Base-by-base conservation (phyloP, 352 stramenopile species). In the Globisporangium nagaii region DNA sequence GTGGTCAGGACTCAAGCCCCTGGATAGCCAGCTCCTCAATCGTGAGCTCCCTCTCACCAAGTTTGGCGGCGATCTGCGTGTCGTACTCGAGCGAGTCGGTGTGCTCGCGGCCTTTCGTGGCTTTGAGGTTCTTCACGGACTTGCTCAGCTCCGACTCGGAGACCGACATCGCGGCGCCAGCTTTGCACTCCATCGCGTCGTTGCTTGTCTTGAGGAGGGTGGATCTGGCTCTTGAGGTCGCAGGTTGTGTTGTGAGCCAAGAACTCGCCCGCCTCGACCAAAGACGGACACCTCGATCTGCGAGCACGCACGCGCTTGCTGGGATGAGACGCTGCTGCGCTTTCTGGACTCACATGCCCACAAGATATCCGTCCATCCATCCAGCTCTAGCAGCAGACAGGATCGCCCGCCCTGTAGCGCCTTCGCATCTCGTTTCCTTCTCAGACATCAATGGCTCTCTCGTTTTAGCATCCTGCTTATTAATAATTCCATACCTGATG, bases 71-170 rank as follows among this genome's bases (percentile, higher is more conserved):
- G 30, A 92, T 60, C 17, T 59, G 58, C 4, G 69, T 34, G 35
- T 92, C 82, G 56, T 72, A 89, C 46, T 88, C 77, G 53, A 92
- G 73, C 19, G 79, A 87, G 61, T 90, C 77, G 17, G 71, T 68
- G 63, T 88, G 76, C 54, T 87, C 76, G 39, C 73, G 65, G 43
- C 71, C 66, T 56, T 89, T 91, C 35, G 76, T 77, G 19, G 71
- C 65, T 53, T 84, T 82, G 19, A 90, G 62, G 27, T 62, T 65
- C 59, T 88, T 86, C 55, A 71, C 86, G 1, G 67, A 75, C 60
- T 85, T 81, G 57, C 54, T 71, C 35, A 91, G 61, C 24, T 85
- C 81, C 39, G 70, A 72, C 42, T 83, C 73, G 19, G 71, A 86
- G 34, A 88, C 64, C 0, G 48, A n/a, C 13, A 60, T 48, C 30